Conservation (phyloP, 1,284 basidiomycete genomes). For the Ceratobasidium sp. region DNA sequence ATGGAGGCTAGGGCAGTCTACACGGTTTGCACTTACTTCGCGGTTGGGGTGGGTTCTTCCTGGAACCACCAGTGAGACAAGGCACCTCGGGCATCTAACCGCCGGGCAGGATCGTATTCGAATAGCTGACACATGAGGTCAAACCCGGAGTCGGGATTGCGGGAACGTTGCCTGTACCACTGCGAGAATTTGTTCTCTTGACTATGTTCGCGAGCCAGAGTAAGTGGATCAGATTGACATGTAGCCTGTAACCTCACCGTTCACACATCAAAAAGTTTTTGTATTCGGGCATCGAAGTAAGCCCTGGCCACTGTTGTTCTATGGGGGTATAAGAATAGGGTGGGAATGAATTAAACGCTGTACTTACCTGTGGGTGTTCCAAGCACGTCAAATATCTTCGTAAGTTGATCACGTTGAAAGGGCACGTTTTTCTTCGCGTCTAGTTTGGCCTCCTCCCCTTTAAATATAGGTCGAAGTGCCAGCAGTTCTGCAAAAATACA, state of each 20-base stretch:
- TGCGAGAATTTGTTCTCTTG: conserved; percentile 63
- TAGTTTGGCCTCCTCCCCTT: conserved; percentile 97
- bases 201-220: conserved; percentile 56
- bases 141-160: conserved; percentile 68
- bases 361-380: conserved; percentile 81
- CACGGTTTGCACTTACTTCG: conserved; percentile 61
- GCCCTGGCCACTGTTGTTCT: conserved; percentile 86
- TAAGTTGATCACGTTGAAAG: conserved; percentile 91
- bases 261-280: conserved; percentile 80
- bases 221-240: conserved; percentile 36
- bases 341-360: too few relatives aligned
- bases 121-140: conserved; percentile 86
- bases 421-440: conserved; percentile 92
- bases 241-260: conserved; percentile 56
- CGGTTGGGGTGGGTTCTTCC: conserved; percentile 74
- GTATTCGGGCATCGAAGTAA: conserved; percentile 89
- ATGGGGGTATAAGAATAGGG: conserved; percentile 39
- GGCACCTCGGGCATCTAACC: conserved; percentile 82
- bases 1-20: neutral
- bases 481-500: conserved; percentile 97
- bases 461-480: conserved; percentile 94
- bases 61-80: conserved; percentile 81
- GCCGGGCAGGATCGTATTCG: conserved; percentile 85
- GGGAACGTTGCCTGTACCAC: conserved; percentile 61
- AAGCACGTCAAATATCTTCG: conserved; percentile 93